Base-by-base conservation (phyloP, 2,329 filamentous ascomycete genomes). In the Talaromyces sp. region DNA sequence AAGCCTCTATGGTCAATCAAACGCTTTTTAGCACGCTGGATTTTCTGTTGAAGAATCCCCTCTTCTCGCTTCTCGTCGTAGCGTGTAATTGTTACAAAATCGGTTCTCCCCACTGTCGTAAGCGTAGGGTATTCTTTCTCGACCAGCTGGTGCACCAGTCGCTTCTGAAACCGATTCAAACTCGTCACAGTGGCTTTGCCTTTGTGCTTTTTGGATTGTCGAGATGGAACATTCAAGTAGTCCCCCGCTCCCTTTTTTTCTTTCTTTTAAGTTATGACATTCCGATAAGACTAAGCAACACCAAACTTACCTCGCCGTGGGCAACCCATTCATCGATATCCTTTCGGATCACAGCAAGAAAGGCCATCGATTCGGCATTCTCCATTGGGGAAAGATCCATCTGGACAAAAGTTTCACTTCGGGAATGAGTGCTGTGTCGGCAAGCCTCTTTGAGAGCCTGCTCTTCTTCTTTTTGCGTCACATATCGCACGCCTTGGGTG, bases 71-170 rank as follows among this genome's bases (percentile, higher is more conserved):
- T 61, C 51, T 72, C 65, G 54, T 78, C 70, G 32, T 71, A 74
- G 4, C 69, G 63, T 12, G 75, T 68, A 38, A 81, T 72, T 57
- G 77, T 75, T 4, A 80, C 66, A 61, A 77, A 80, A 14, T 68
- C 66, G 9, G 67, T 61, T 58, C 70, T 72, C 12, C 72, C 69
- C 12, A 75, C 67, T 2, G 77, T 74, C 32, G 74, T 74, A 51
- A 80, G 64, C 24, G 62, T 65, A 1, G 77, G 75, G 59, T 75
- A 90, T 64, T 89, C 86, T 14, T 80, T 80, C 12, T 84, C 79
- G n/a, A 90, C 79, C 12, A 88, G 75, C 65, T 89, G 86, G 67
- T 89, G 84, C 0, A 89, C 80, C 6, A 90, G 76, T 35, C 85
- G 79, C 69, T 86, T 85, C 68, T 90, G 86, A 65, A 83, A 88